Evolutionary conservation across 805 yeast species (phyloP).

Genomic region (Starmerella sp.): DNA sequence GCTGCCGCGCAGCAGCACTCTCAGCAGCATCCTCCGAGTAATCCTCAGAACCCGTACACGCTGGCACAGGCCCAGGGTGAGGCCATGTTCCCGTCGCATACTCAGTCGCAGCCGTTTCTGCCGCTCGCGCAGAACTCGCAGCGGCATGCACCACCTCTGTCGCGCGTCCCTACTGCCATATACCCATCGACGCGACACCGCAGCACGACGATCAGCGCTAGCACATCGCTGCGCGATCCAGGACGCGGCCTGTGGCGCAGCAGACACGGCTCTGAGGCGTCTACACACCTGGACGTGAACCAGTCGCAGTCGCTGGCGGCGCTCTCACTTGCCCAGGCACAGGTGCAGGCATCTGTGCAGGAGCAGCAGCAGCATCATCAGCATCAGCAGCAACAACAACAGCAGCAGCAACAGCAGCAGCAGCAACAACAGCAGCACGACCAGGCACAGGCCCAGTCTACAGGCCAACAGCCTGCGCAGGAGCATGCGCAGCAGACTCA

Average conservation of each 20-base stretch:
- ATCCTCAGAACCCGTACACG: not conserved
- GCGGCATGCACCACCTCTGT: not conserved
- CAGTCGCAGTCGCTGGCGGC: not conserved
- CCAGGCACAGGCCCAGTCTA: not conserved
- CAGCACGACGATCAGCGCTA: slow-evolving; percentile 11
- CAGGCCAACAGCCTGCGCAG: not conserved
- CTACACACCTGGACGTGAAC: not conserved
- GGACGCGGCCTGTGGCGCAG: not conserved
- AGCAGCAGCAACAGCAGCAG: not conserved
- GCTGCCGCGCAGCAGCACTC: not conserved
- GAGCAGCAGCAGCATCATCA: not conserved
- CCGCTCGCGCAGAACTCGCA: not conserved
- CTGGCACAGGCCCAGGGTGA: not conserved
- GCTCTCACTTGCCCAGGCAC: not conserved
- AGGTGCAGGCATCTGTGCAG: slow-evolving; percentile 4
- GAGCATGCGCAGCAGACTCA: not conserved
- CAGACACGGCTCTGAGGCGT: not conserved
- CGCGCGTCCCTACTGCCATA: slow-evolving; percentile 4
- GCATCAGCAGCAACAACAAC: not conserved
- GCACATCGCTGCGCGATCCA: not conserved
- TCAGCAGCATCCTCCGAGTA: not conserved
- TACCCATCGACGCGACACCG: slow-evolving; percentile 4
- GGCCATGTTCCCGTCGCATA: not conserved
- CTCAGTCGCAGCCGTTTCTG: not conserved
- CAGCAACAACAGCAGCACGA: not conserved